Evolutionary conservation across 345 rosid species (phyloP), one percentile per base, ranked within the genome.

Genomic region (Eucalyptus regnans): DNA sequence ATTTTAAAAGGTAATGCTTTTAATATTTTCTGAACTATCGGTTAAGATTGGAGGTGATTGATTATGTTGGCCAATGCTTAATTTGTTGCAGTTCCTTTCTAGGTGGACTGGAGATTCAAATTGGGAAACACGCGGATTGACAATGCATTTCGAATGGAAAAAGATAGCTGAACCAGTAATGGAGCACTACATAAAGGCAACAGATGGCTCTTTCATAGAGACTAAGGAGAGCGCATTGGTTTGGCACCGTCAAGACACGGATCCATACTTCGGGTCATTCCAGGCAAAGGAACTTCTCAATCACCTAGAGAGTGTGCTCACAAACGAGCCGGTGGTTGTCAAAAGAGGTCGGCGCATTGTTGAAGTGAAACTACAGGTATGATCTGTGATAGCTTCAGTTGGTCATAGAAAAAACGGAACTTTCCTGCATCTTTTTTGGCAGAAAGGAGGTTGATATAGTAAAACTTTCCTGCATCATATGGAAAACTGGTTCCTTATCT

Each of bases 311-410:
- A 94, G 89, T 87, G 99, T 96, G 56, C 98, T 96, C 86, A 93
- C 97, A 20, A 96, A 96, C 51, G 96, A 96, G 90, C 99, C 98
- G 15, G 97, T 96, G 49, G 96, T 94, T 90, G 99, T 95, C 89
- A 96, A 95, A 91, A 93, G 96, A 87, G 98, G 99, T 86, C 96
- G 91, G 56, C 90, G 94, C 71, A 96, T 96, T 51, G 97, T 96
- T 79, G 99, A 96, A 93, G 96, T 94, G 71, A 96, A 96, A 89
- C 99, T 97, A 60, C 99, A 96, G 99, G 99, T 95, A 93, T 76
- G 60, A 54, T 54, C 60, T 22, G 11, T 49, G 18, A 41, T 22
- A 50, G 41, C 31, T 81, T 22, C 49, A 44, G 58, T 52, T 18
- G 37, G 44, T 49, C 50, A 41, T 20, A 17, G 49, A 49, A 29